Base-by-base conservation (phyloP, 2,329 filamentous ascomycete species). In the Byssoonygena ceratinophila region DNA sequence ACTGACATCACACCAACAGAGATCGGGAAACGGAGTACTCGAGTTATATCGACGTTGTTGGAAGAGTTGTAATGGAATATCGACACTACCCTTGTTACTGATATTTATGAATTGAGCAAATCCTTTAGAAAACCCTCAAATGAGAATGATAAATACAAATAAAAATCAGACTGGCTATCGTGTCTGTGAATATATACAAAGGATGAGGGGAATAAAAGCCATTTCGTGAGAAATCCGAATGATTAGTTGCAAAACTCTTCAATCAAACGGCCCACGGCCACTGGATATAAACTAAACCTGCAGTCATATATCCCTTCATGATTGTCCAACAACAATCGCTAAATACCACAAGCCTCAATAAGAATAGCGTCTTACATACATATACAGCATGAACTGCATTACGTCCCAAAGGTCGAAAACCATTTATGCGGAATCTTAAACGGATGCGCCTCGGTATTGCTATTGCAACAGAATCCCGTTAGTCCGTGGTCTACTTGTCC, bases 371-470 rank as follows among this genome's bases (percentile, higher is more conserved):
- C n/a, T n/a, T n/a, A n/a, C n/a, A n/a, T n/a, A n/a, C n/a, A 27
- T 40, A 22, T 43, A 46, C 36, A 45, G 18, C 12, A 23, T 20
- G 22, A 14, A 12, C 31, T 25, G 27, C 27, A 22, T 50, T n/a
- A 37, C 3, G n/a, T 23, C n/a, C 18, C 45, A 20, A 39, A 23
- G 4, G 32, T 18, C n/a, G 9, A 37, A 16, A 16, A 37, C 34
- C 34, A 32, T 27, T 45, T 43, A 12, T 4, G n/a, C 5, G 55
- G 50, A n/a, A 46, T 49, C 49, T 64, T 69, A 53, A 77, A 67
- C 11, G 75, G 74, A 66, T 79, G 76, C 39, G 76, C 76, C 58
- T 77, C 76, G 0, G 76, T 78, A 59, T 77, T 79, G 62, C 56
- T 58, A 40, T 16, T 32, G 23, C 11, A 40, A 39, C 2, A 27